These are phyloP conservation scores for Dictyostelium firmibasis DNA, from an alignment of 78 protist species.

Conservation along the genomic window DNA sequence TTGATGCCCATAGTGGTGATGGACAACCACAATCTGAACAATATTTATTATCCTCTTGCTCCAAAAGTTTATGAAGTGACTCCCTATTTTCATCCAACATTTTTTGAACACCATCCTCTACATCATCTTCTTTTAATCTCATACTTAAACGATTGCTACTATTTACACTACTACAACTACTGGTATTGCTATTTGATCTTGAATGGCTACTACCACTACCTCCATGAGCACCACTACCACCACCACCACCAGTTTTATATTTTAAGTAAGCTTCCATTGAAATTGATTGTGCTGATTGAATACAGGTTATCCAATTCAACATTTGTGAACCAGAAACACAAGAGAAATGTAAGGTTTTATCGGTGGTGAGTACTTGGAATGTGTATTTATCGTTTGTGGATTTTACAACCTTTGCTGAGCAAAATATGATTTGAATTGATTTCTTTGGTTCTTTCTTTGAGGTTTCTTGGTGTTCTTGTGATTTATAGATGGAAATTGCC, in stretches of 20 bases:
- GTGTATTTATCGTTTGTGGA: conserved; percentile 75
- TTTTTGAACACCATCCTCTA: conserved; percentile 51
- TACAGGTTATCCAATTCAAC: conserved; percentile 62
- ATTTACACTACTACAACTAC: neutral
- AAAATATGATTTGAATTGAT: conserved; percentile 56
- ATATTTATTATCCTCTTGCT: conserved; percentile 12
- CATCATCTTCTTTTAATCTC: conserved; percentile 40
- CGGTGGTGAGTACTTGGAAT: conserved; percentile 62
- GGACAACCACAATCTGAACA: conserved; percentile 83
- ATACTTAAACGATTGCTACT: neutral
- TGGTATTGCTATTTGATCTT: neutral
- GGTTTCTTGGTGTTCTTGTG: conserved; percentile 37
- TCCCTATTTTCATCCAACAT: conserved; percentile 39
- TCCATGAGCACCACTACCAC: neutral
- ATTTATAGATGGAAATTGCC: conserved; percentile 50
- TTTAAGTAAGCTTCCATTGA: conserved; percentile 72
- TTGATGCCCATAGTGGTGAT: conserved; percentile 88
- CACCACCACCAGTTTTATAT: conserved; percentile 25
- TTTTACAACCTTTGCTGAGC: conserved; percentile 72
- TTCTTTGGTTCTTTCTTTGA: conserved; percentile 41
- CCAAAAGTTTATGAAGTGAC: conserved; percentile 6
- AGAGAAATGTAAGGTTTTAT: conserved; percentile 51
- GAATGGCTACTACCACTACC: neutral
- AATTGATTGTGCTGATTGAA: conserved; percentile 65
- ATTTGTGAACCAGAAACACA: conserved; percentile 50